phyloP scores from a whole-genome alignment of 768 basidiomycete genomes.

The Collybiopsis luxurians region DNA sequence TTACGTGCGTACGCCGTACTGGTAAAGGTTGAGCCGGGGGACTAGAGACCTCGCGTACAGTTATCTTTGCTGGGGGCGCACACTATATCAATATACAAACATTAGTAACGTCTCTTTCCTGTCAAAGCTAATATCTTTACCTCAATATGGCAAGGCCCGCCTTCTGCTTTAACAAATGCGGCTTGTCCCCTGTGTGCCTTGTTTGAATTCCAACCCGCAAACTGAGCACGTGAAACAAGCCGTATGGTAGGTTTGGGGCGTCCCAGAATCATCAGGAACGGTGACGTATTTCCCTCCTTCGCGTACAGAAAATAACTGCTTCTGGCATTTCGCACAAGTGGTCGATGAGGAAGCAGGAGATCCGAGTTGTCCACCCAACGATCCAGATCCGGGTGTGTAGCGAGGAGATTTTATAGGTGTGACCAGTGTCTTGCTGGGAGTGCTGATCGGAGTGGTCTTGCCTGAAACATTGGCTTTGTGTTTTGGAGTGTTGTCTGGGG shows the following conservation, averaged over 20 bases:
- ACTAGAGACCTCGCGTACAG: conserved; percentile 28
- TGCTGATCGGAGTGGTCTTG: conserved; percentile 5
- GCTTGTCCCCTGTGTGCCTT: conserved; percentile 59
- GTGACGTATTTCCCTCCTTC: conserved; percentile 70
- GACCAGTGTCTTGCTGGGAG: neutral
- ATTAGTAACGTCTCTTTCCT: neutral
- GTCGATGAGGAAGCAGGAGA: conserved; percentile 32
- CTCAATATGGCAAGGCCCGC: conserved; percentile 70
- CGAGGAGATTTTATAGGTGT: neutral
- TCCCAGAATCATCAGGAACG: conserved; percentile 52
- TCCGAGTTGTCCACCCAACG: neutral
- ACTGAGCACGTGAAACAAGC: conserved; percentile 74
- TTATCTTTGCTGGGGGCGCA: conserved; percentile 40
- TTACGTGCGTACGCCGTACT: neutral
- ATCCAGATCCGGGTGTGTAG: neutral
- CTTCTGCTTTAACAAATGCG: conserved; percentile 63
- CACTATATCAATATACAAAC: conserved; percentile 36
- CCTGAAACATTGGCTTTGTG: conserved; percentile 19
- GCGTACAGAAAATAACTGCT: conserved; percentile 52
- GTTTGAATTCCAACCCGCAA: conserved; percentile 64
- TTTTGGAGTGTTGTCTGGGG: conserved; percentile 27
- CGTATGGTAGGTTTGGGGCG: conserved; percentile 65
- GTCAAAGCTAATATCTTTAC: conserved; percentile 21
- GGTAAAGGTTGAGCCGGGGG: conserved; percentile 2
- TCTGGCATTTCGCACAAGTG: conserved; percentile 59